Base-by-base conservation (phyloP, 495 filamentous ascomycete genomes). In the Bacidia gigantensis region DNA sequence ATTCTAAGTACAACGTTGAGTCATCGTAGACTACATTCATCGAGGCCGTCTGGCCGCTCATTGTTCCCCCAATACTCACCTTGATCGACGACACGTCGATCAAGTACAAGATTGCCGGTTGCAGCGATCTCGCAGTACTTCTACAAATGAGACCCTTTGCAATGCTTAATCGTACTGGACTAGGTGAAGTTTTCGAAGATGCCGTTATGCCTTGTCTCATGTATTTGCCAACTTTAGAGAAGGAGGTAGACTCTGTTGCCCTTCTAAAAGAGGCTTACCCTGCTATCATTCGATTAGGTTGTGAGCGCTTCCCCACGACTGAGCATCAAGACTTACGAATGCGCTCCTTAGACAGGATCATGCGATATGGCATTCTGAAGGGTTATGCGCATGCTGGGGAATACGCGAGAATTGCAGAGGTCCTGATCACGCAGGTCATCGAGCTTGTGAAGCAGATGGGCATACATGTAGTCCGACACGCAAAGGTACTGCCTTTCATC, bases 11-110 rank as follows among this genome's bases (percentile, higher is more conserved):
- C 24, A 5, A 24, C 11, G 26, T 24, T 47, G 25, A 35, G n/a
- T n/a, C 18, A 17, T 29, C 25, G 12, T 10, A 53, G 51, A 2
- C 25, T 3, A 22, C 3, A 25, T 35, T 48, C 18, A 11, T 77
- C 2, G 70, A 76, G 56, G 52, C 57, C 3, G 71, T 85, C 52
- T 95, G 89, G 80, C 80, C 78, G 0, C 75, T 93, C n/a, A 76
- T 86, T 40, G 73, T 90, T n/a, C 92, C 92, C 1, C 84, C 86
- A 1, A 69, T 95, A 0, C 74, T 98, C 2, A 78, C 82, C 2
- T 70, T 97, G 1, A 72, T 87, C 48, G 92, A 97, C 63, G 84
- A 89, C 61, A 61, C 70, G 12, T 67, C 72, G 42, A 65, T 75
- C 0, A 40, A 64, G 0, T 68, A 80, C 59, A 83, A 86, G 51